Base-by-base conservation (phyloP, 2,329 filamentous ascomycete genomes). In the Paraphaeosphaeria sporulosa region DNA sequence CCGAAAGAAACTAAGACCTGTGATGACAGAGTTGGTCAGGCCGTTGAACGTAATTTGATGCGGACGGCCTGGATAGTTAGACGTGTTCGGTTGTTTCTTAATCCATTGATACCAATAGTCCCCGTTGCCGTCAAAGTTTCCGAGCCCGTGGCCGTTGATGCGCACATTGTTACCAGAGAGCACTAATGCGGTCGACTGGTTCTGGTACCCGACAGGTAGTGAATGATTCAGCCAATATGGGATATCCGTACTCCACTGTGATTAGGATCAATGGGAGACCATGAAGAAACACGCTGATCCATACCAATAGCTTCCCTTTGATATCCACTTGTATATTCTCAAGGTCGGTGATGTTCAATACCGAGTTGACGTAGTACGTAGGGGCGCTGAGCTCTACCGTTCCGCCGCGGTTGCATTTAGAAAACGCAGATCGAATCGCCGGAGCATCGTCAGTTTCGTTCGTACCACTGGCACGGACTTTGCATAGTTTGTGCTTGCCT, bases 51-150 rank as follows among this genome's bases (percentile, higher is more conserved):
- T 86, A 64, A 88, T 81, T 9, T 79, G 78, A 55, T 85, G 83
- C 1, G 85, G 85, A 10, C 85, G 79, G 13, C 80, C 64, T 21
- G 67, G 71, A 17, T 65, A 71, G 42, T 73, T 73, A 1, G 69
- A 73, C 9, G 64, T 64, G 7, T 63, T 65, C 12, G 62, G 53
- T 32, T 71, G 62, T 34, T 68, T 50, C 6, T 49, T 80, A 27
- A 71, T 79, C 71, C 81, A 84, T 61, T 85, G 79, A 65, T 88
- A 88, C 86, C 86, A 89, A 2, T 81, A 79, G 65, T 87, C 83
- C 1, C 86, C 86, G 66, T 88, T 88, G 10, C 86, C 86, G 67
- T 87, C 79, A 15, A 87, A 73, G 2, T 81, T 85, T 4, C 86
- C 86, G 21, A 73, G 70, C 17, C 82, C 82, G 63, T 81, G 72